Conservation (phyloP, 2,329 filamentous ascomycete species). For the Calonectria hawksworthii region DNA sequence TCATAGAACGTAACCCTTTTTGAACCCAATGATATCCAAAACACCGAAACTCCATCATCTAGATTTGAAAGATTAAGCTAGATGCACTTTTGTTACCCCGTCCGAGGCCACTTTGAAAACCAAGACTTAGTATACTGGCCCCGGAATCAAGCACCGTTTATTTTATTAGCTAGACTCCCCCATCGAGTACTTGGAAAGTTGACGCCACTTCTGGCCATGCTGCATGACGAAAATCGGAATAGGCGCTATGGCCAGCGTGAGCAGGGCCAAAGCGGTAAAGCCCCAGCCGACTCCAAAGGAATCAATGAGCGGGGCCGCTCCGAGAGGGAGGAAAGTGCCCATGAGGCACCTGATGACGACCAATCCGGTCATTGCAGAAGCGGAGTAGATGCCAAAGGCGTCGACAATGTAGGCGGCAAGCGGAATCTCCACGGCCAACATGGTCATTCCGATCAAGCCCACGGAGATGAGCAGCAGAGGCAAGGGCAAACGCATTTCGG, state of each 20-base stretch:
- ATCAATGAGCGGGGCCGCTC: neutral
- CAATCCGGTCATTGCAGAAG: neutral
- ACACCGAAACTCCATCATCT: neutral
- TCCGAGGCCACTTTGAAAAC: neutral
- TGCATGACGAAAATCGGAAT: neutral
- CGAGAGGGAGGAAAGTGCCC: neutral
- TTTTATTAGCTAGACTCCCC: neutral
- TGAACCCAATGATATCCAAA: neutral
- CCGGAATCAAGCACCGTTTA: neutral
- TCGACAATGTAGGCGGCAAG: neutral
- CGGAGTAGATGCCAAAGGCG: neutral
- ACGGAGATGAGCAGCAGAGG: neutral
- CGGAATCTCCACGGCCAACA: neutral
- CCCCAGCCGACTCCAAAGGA: neutral
- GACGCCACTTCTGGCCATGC: neutral
- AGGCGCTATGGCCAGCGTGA: neutral
- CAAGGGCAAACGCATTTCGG: neutral
- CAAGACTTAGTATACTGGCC: neutral
- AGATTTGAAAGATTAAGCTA: neutral
- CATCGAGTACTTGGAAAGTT: neutral
- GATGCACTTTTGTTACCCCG: neutral
- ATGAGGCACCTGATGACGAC: neutral
- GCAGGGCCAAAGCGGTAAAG: neutral
- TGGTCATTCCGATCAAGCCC: constrained; percentile 1
- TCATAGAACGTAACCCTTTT: neutral